Percentiles rank a stretch among this genome's conserved stretches.
Evolutionary conservation across 164 flowering plant genomes (phyloP).

Genomic region (Aristolochia fimbriata): DNA sequence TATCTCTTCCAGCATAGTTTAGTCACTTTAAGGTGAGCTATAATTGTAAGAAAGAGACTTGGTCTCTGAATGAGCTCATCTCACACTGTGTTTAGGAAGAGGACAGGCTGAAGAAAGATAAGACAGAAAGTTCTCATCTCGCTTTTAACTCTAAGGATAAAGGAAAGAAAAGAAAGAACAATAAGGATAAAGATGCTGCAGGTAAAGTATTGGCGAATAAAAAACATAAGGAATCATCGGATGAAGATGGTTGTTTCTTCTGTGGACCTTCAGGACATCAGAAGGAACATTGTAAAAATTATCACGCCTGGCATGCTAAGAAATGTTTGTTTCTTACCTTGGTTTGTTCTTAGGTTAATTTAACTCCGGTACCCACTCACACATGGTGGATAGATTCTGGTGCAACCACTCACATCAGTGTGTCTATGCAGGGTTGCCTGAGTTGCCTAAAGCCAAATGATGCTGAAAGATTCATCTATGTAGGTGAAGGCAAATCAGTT

Average conservation of each 20-base stretch:
- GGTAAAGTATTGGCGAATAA: no score
- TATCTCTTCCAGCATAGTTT: no score
- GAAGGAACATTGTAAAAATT: conserved; percentile 1
- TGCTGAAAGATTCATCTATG: conserved; percentile 21
- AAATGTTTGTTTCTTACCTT: neutral
- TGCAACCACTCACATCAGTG: conserved; percentile 4
- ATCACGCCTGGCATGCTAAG: neutral
- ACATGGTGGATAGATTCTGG: conserved; percentile 6
- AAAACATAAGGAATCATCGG: neutral
- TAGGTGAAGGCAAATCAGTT: conserved; percentile 10
- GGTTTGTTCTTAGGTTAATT: neutral
- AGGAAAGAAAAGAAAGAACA: no score
- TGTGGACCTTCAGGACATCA: neutral
- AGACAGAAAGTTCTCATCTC: no score
- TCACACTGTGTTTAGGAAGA: no score
- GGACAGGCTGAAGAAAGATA: no score
- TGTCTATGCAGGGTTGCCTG: conserved; percentile 12
- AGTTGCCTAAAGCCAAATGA: conserved; percentile 10
- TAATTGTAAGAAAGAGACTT: no score
- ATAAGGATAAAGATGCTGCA: no score
- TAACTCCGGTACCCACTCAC: neutral
- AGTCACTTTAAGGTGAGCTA: neutral
- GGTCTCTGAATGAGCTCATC: no score
- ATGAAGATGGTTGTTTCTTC: neutral
- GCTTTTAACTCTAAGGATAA: no score